Evolutionary conservation across 176 grass and related monocot species (phyloP), one percentile per base, ranked within the genome.

Genomic region (Triticum dicoccoides): DNA sequence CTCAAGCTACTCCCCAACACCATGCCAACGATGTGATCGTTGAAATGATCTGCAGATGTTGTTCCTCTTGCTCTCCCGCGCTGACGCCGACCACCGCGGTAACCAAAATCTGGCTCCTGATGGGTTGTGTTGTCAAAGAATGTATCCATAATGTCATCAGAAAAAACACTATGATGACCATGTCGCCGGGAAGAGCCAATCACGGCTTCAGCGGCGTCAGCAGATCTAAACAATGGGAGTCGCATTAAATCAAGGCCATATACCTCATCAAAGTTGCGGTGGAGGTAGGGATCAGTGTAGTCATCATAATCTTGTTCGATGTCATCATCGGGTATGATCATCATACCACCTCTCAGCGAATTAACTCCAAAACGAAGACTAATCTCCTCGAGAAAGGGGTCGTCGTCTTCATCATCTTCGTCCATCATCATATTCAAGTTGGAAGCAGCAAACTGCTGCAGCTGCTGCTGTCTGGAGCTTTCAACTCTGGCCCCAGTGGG

Each of bases 391-490:
- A 82, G 34, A 35, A 78, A 69, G 62, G 86, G 86, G 63, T 62
- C 41, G 15, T 15, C 44, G 9, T 80, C 84, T 7, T 75, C 71
- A 3, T 78, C 38, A 3, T 78, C 38, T 11, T 62, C 80, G 7
- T 47, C 65, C 9, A 64, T 65, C 62, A 61, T 1, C 44, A 51
- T 47, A 47, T 47, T 47, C 44, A 47, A 47, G 79, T 52, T 12
- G 6, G 11, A 2, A 30, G 17, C 9, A 3, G 73, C 9, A 4
- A 30, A 24, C 14, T 25, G 69, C 9, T 39, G 86, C 80, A 78
- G 87, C 42, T 80, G 86, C 76, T 80, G 87, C 59, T 89, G 87
- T 68, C 88, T 85, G 45, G 70, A 69, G 69, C 88, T 89, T 79
- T 90, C 78, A 11, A 90, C 88, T 78, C 88, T 86, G 23, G 51